Percentiles rank a stretch among this genome's conserved stretches.
These are phyloP conservation scores for Fraxinus cuspidata DNA, from an alignment of 257 asterid species.

Conservation along the genomic window DNA sequence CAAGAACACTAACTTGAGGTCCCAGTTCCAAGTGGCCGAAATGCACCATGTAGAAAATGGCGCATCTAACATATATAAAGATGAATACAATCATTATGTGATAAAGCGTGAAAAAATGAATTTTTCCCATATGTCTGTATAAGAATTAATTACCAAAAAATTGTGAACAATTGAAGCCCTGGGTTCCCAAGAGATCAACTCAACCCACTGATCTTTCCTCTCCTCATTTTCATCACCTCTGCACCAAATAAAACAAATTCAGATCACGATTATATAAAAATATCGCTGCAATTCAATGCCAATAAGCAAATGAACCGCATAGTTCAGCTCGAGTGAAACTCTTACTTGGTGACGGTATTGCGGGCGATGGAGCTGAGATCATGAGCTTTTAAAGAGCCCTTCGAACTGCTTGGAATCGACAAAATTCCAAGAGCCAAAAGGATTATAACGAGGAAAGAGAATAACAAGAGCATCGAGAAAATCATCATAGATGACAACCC, in stretches of 20 bases:
- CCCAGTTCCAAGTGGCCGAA: not conserved
- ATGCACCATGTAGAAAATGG: not conserved
- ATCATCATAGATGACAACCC: slow-evolving; percentile 50
- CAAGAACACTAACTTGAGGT: not conserved
- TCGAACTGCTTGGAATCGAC: slow-evolving; percentile 58
- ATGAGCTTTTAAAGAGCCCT: slow-evolving; percentile 48
- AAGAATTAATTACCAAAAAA: slow-evolving; percentile 60
- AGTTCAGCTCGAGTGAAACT: slow-evolving; percentile 15
- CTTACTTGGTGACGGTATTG: slow-evolving; percentile 52
- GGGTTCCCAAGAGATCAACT: slow-evolving; percentile 92
- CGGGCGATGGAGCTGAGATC: slow-evolving; percentile 77
- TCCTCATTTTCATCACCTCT: slow-evolving; percentile 63
- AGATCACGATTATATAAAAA: not conserved
- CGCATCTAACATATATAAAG: slow-evolving; percentile 19
- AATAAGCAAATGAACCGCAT: not conserved
- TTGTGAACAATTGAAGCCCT: slow-evolving; percentile 80
- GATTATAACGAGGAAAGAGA: slow-evolving; percentile 53
- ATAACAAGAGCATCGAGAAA: slow-evolving; percentile 45
- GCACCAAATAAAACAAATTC: slow-evolving; percentile 25
- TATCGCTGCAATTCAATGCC: not conserved
- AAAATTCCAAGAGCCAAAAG: slow-evolving; percentile 64
- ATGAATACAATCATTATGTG: slow-evolving; percentile 18
- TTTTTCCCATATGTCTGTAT: not conserved
- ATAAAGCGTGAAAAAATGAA: slow-evolving; percentile 1
- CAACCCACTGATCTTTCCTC: slow-evolving; percentile 85